phyloP scores from a whole-genome alignment of 2,329 filamentous ascomycete species.

The Seiridium unicorne region DNA sequence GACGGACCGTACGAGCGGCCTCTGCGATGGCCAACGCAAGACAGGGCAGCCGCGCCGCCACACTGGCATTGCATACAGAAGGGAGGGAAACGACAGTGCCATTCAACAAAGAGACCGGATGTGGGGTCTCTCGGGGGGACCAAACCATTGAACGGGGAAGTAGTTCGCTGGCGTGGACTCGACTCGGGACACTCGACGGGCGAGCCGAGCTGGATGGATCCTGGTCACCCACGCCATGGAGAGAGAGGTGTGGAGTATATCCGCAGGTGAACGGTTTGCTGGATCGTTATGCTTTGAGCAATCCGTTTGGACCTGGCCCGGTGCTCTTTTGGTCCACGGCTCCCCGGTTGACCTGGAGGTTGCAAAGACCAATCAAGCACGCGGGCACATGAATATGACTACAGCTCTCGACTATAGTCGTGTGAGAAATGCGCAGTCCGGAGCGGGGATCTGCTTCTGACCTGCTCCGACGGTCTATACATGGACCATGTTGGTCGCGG shows the following conservation, averaged over 20 bases:
- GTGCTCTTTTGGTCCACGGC: no score
- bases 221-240: neutral
- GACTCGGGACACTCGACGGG: neutral
- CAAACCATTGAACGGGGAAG: neutral
- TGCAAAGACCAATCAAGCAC: no score
- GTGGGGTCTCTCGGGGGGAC: neutral
- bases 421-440: no score
- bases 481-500: no score
- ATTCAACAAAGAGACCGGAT: neutral
- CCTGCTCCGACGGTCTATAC: no score
- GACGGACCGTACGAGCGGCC: slow-evolving; percentile 39
- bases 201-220: neutral
- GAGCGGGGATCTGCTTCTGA: no score
- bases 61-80: neutral
- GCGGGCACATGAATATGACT: no score
- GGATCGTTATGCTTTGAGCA: neutral
- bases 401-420: no score
- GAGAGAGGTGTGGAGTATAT: neutral
- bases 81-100: neutral
- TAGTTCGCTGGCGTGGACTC: neutral
- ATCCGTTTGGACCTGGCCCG: neutral
- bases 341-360: no score
- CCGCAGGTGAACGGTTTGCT: neutral
- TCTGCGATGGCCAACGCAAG: slow-evolving; percentile 12
- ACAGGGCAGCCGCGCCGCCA: slow-evolving; percentile 9